These are phyloP conservation scores for Triadica sebifera DNA, from an alignment of 345 rosid species.

Conservation along the genomic window DNA sequence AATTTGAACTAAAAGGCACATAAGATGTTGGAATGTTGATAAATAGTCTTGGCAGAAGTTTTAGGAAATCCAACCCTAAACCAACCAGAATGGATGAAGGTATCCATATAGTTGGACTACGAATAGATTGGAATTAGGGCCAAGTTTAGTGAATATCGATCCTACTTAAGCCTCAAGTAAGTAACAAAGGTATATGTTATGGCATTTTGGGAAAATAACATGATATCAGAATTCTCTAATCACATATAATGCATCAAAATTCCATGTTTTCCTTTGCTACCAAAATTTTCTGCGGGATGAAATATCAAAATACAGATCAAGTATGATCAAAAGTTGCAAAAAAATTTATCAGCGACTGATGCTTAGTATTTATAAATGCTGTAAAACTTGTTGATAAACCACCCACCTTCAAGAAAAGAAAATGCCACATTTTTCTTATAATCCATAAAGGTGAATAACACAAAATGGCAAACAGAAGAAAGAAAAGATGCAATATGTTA, in stretches of 20 bases:
- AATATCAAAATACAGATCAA: background rate
- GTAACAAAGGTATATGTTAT: background rate
- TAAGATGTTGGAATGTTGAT: slow-evolving; percentile 9
- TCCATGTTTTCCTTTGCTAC: background rate
- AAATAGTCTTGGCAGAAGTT: background rate
- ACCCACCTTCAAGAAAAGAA: background rate
- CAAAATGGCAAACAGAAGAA: too few species aligned
- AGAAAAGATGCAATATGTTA: background rate
- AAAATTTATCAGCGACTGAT: background rate
- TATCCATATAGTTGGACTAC: background rate
- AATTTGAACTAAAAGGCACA: background rate
- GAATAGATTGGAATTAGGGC: background rate
- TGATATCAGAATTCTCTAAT: background rate
- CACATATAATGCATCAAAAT: background rate
- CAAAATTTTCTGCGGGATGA: background rate
- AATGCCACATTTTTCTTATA: background rate
- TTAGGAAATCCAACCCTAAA: background rate
- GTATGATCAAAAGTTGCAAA: background rate
- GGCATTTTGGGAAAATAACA: background rate
- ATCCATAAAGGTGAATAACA: too few species aligned
- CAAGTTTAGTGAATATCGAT: background rate
- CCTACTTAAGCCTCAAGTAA: background rate
- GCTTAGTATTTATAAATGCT: background rate
- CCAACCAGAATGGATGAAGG: background rate
- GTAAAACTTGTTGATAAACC: background rate